Evolutionary conservation across 108 stramenopile genomes (phyloP).

Genomic region (Chaetoceros muelleri): DNA sequence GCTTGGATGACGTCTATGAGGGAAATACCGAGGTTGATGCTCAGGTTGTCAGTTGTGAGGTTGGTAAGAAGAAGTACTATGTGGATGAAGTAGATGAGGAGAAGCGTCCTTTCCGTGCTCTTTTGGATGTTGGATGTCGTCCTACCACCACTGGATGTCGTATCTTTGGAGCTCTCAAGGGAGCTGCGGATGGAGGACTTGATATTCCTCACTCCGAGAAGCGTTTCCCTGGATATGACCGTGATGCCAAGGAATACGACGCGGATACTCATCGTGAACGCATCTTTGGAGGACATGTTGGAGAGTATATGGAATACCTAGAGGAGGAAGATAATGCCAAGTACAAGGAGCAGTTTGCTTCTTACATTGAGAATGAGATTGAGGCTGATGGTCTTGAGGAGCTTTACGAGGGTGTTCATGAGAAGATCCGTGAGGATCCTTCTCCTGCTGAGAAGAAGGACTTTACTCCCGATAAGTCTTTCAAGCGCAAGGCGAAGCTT

Average conservation of each 20-base stretch:
- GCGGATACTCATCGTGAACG: constrained; percentile 94
- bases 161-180: constrained; percentile 97
- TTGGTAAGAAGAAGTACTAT: constrained; percentile 91
- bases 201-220: constrained; percentile 97
- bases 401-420: constrained; percentile 85
- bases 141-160: constrained; percentile 94
- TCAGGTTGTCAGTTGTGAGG: constrained; percentile 71
- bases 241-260: constrained; percentile 95
- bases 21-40: constrained; percentile 85
- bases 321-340: constrained; percentile 96
- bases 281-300: constrained; percentile 95
- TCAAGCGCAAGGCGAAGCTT: constrained; percentile 88
- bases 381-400: constrained; percentile 85
- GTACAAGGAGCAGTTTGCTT: constrained; percentile 85
- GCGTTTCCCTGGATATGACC: constrained; percentile 99
- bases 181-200: constrained; percentile 96
- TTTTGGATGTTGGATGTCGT: constrained; percentile 93
- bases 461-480: constrained; percentile 83
- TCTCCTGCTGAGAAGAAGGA: constrained; percentile 68
- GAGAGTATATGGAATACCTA: constrained; percentile 96
- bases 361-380: constrained; percentile 69
- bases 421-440: constrained; percentile 96
- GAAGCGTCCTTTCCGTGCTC: constrained; percentile 93
- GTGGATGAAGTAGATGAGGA: constrained; percentile 98
- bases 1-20: constrained; percentile 90